Percentiles rank a stretch among this genome's conserved stretches.
These are phyloP conservation scores for Dichotomocladium elegans DNA, from an alignment of 371 early-diverging fungal genomes.

Conservation along the genomic window DNA sequence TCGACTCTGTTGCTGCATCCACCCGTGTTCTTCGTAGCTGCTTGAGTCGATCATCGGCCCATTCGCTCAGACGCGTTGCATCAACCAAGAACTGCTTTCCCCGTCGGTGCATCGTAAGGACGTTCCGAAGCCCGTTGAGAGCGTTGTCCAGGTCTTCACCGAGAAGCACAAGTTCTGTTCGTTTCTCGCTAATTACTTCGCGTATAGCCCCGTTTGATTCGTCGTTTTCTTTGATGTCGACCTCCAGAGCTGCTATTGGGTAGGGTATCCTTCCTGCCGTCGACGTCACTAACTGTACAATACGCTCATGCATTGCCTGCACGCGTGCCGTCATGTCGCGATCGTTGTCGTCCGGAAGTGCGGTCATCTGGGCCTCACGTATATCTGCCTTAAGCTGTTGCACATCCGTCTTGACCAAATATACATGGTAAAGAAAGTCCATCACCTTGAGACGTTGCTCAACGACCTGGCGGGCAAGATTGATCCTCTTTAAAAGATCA, in stretches of 20 bases:
- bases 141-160: conserved; percentile 31
- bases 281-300: conserved; percentile 33
- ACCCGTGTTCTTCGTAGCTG: conserved; percentile 19
- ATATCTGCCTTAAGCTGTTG: conserved; percentile 13
- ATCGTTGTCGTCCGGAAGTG: conserved; percentile 26
- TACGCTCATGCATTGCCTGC: conserved; percentile 31
- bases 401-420: conserved; percentile 12
- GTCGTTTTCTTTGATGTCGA: conserved; percentile 25
- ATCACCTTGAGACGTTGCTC: conserved; percentile 42
- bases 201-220: conserved; percentile 27
- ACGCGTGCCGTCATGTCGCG: conserved; percentile 35
- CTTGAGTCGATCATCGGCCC: conserved; percentile 36
- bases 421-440: conserved; percentile 37
- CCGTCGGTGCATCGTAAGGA: conserved; percentile 25
- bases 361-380: conserved; percentile 18
- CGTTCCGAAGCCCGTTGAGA: conserved; percentile 23
- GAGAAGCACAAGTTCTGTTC: conserved; percentile 21
- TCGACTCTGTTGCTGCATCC: conserved; percentile 16
- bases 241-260: conserved; percentile 15
- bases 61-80: conserved; percentile 29
- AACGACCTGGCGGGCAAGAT: conserved; percentile 39
- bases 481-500: conserved; percentile 26
- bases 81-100: conserved; percentile 32
- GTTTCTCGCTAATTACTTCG: conserved; percentile 19
- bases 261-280: conserved; percentile 32